Percentiles rank a stretch among this genome's conserved stretches.
phyloP scores from a whole-genome alignment of 495 filamentous ascomycete species.

The Podospora comata region DNA sequence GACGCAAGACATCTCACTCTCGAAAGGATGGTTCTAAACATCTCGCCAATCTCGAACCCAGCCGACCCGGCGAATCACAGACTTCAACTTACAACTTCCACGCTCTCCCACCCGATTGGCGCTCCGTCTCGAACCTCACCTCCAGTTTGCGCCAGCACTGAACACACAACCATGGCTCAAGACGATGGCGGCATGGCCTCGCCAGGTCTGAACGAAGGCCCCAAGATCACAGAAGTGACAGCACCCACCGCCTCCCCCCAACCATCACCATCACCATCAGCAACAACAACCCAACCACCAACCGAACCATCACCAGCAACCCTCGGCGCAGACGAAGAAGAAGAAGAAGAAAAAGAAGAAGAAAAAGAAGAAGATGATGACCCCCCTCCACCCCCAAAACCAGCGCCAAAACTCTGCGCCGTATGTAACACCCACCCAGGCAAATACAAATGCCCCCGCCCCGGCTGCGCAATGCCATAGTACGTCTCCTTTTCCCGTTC shows the following conservation, averaged over 20 bases:
- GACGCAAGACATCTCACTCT: background rate
- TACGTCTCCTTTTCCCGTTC: slow-evolving; percentile 34
- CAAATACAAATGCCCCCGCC: slow-evolving; percentile 64
- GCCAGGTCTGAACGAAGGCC: background rate
- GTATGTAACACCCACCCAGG: slow-evolving; percentile 55
- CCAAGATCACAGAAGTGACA: background rate
- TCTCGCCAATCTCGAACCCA: background rate
- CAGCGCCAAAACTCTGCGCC: slow-evolving; percentile 43
- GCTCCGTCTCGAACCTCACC: slow-evolving; percentile 2
- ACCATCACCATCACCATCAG: background rate
- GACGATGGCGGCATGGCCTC: background rate
- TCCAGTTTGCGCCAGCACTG: background rate
- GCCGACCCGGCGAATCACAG: background rate
- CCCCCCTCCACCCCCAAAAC: slow-evolving; percentile 13
- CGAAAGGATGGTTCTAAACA: background rate
- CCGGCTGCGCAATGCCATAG: slow-evolving; percentile 56
- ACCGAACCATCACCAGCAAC: slow-evolving; percentile 14
- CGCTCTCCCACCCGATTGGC: slow-evolving; percentile 4
- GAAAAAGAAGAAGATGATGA: background rate
- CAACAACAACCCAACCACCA: slow-evolving; percentile 8
- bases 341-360: too few relatives aligned
- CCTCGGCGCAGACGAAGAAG: slow-evolving; percentile 7
- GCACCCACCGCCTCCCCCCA: background rate
- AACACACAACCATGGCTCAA: background rate
- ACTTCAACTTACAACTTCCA: background rate